phyloP scores from a whole-genome alignment of 768 basidiomycete genomes.

The Dioszegia hungarica region DNA sequence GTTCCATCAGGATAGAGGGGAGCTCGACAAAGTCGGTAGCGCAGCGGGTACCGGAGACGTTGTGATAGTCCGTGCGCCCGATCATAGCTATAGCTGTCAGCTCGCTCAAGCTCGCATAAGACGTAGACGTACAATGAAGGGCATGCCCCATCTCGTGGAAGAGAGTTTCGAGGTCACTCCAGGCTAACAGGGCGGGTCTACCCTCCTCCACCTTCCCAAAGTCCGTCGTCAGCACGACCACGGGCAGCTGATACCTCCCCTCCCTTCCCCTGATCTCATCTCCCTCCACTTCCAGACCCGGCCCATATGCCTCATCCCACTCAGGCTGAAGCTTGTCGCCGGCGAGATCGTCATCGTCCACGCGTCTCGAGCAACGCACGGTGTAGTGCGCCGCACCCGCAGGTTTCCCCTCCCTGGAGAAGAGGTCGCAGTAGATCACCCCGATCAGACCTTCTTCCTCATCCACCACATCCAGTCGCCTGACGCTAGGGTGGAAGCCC shows the following conservation, averaged over 20 bases:
- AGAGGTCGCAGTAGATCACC: conserved; percentile 92
- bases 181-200: conserved; percentile 66
- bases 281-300: conserved; percentile 47
- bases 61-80: conserved; percentile 93
- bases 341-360: conserved; percentile 79
- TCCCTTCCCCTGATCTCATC: conserved; percentile 59
- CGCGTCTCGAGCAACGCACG: conserved; percentile 84
- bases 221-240: conserved; percentile 87
- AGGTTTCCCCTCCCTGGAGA: conserved; percentile 75
- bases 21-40: conserved; percentile 98
- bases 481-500: conserved; percentile 80
- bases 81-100: conserved; percentile 74
- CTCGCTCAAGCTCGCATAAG: background rate
- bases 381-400: conserved; percentile 96
- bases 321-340: conserved; percentile 56
- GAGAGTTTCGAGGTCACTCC: conserved; percentile 89
- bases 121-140: conserved; percentile 81
- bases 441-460: conserved; percentile 81
- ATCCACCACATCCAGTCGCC: conserved; percentile 89
- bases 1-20: conserved; percentile 97
- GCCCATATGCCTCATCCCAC: conserved; percentile 28
- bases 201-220: conserved; percentile 63
- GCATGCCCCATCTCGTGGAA: conserved; percentile 99
- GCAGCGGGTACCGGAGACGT: conserved; percentile 93
- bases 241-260: conserved; percentile 77